These are phyloP conservation scores for Boletus pseudopeckii DNA, from an alignment of 768 basidiomycete species.

Conservation along the genomic window DNA sequence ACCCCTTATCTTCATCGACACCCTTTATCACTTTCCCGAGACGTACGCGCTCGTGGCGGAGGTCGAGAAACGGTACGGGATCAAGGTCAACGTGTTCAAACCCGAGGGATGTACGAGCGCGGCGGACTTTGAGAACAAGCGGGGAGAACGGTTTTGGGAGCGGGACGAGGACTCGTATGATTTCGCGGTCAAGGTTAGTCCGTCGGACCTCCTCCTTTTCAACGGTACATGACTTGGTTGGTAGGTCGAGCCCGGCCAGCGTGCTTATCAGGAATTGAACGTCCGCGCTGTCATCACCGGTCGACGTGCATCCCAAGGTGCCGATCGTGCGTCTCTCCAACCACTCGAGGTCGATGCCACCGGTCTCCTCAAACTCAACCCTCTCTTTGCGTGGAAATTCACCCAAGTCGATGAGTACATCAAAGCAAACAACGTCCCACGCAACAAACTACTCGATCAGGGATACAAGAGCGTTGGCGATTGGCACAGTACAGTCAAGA, in stretches of 20 bases:
- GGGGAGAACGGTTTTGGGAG: conserved; percentile 86
- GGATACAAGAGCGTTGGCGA: conserved; percentile 97
- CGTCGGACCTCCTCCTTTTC: neutral
- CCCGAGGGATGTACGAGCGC: conserved; percentile 68
- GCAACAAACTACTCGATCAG: conserved; percentile 81
- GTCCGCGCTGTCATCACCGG: conserved; percentile 94
- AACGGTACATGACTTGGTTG: neutral
- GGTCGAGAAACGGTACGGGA: conserved; percentile 73
- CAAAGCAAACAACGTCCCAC: conserved; percentile 75
- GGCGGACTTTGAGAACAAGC: conserved; percentile 72
- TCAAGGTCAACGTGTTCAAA: conserved; percentile 71
- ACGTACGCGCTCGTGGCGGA: conserved; percentile 86
- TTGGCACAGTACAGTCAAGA: conserved; percentile 89
- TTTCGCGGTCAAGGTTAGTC: conserved; percentile 80
- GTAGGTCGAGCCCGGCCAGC: conserved; percentile 90
- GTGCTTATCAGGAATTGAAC: conserved; percentile 76
- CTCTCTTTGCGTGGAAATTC: conserved; percentile 87
- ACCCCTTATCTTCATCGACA: conserved; percentile 94
- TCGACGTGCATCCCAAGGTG: conserved; percentile 89
- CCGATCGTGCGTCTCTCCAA: conserved; percentile 74
- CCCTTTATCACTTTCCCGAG: conserved; percentile 92
- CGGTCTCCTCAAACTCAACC: conserved; percentile 92
- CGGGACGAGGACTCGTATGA: conserved; percentile 85
- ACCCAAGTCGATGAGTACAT: conserved; percentile 81
- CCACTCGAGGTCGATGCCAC: conserved; percentile 90